Conservation (phyloP, 1,284 basidiomycete species). For the Apiotrichum akiyoshidainum region DNA sequence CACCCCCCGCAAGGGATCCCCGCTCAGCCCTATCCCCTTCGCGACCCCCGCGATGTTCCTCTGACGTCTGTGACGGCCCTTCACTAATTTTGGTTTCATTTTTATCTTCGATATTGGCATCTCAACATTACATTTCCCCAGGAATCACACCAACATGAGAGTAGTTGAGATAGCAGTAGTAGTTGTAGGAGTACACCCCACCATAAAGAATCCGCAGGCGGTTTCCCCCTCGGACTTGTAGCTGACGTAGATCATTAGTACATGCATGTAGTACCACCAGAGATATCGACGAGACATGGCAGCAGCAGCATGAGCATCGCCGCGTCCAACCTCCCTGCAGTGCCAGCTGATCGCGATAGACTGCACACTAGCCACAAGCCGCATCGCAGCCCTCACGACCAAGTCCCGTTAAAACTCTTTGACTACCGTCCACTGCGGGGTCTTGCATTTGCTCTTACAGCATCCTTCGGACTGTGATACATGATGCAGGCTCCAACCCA, state of each 20-base stretch:
- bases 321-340: too few relatives aligned
- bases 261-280: slow-evolving; percentile 14
- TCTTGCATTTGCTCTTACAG: too few relatives aligned
- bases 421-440: too few relatives aligned
- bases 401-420: too few relatives aligned
- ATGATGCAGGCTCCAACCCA: too few relatives aligned
- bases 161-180: neutral
- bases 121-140: neutral
- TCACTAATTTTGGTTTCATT: slow-evolving; percentile 5
- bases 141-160: neutral
- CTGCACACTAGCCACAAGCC: too few relatives aligned
- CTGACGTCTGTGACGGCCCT: slow-evolving; percentile 15
- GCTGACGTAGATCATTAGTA: neutral
- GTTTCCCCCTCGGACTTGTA: neutral
- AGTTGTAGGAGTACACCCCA: slow-evolving; percentile 13
- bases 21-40: slow-evolving; percentile 13
- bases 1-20: slow-evolving; percentile 10
- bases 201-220: neutral
- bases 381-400: too few relatives aligned
- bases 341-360: too few relatives aligned
- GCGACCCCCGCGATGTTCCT: slow-evolving; percentile 22
- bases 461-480: too few relatives aligned
- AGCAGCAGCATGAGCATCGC: neutral
- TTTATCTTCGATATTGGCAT: slow-evolving; percentile 2
- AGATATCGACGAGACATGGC: neutral